Conservation (phyloP, 371 early-diverging fungal species). For the Batkoa obscura region DNA sequence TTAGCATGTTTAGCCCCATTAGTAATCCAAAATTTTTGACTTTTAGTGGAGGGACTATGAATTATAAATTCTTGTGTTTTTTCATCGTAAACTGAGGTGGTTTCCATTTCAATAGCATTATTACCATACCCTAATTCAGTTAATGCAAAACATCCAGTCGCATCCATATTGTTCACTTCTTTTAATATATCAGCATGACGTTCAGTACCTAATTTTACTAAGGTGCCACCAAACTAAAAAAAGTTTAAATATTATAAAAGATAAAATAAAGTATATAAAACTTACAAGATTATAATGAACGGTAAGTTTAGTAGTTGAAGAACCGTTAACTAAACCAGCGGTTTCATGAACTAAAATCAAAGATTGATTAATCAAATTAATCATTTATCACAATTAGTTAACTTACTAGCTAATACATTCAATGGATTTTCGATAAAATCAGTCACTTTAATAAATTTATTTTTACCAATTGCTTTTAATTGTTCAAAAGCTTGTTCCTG, state of each 20-base stretch:
- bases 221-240: slow-evolving; percentile 29
- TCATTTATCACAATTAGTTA: background rate
- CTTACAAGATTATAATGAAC: slow-evolving; percentile 14
- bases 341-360: slow-evolving; percentile 32
- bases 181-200: slow-evolving; percentile 34
- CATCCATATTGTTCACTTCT: slow-evolving; percentile 28
- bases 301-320: slow-evolving; percentile 43
- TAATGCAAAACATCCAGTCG: slow-evolving; percentile 46
- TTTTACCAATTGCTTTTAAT: slow-evolving; percentile 29
- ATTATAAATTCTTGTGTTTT: slow-evolving; percentile 42
- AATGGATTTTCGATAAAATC: slow-evolving; percentile 56
- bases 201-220: slow-evolving; percentile 48
- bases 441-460: slow-evolving; percentile 35
- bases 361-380: background rate
- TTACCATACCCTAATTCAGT: slow-evolving; percentile 59
- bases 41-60: slow-evolving; percentile 37
- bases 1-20: slow-evolving; percentile 34
- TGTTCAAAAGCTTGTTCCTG: slow-evolving; percentile 45
- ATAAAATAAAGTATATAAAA: too few relatives aligned
- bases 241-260: too few relatives aligned
- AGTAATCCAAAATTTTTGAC: slow-evolving; percentile 43
- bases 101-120: slow-evolving; percentile 58
- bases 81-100: slow-evolving; percentile 28
- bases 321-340: slow-evolving; percentile 46
- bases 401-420: slow-evolving; percentile 35